Base-by-base conservation (phyloP, 495 filamentous ascomycete genomes). In the Penicillium pulvis region DNA sequence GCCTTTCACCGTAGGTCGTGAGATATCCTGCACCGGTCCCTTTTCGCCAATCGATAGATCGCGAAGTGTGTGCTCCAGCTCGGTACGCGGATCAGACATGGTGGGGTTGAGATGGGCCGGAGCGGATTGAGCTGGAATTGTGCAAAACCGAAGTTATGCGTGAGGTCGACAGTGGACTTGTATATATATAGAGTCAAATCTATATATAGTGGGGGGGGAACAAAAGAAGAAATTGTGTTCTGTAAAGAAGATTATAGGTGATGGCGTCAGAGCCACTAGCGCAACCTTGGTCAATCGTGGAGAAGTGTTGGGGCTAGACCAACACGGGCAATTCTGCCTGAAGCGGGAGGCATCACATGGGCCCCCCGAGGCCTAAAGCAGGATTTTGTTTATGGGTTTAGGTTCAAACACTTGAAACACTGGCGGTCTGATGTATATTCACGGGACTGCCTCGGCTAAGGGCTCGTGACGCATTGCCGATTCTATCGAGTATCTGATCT, bases 21-120 rank as follows among this genome's bases (percentile, higher is more conserved):
- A 19, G 11, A 78, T 65, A 36, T 79, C 73, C 39, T 66, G 72
- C 17, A 72, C 60, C 28, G 69, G 70, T 17, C 69, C 71, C 47
- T 71, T 73, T 57, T 66, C 63, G 55, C 65, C 64, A 62, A 83
- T 77, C 57, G 76, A 69, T 42, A 86, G 76, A 35, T 68, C 56
- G 53, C 74, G 71, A 23, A 82, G 68, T 24, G 75, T 79, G 26
- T 75, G 70, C 59, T 82, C 73, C 44, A 81, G 68, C 58, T 79
- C 79, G 53, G 53, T 43, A 35, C 62, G 30, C 19, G 65, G 65
- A 53, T 70, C 65, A 57, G 67, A 68, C 67, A 70, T 70, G 49
- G 55, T 47, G 58, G 41, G 52, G 39, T 41, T 41, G 39, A 12
- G 39, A 41, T 16, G 39, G 16, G 16, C 39, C 39, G 24, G 24